Conservation (phyloP, 1,284 basidiomycete species). For the Phlebopus sp. region DNA sequence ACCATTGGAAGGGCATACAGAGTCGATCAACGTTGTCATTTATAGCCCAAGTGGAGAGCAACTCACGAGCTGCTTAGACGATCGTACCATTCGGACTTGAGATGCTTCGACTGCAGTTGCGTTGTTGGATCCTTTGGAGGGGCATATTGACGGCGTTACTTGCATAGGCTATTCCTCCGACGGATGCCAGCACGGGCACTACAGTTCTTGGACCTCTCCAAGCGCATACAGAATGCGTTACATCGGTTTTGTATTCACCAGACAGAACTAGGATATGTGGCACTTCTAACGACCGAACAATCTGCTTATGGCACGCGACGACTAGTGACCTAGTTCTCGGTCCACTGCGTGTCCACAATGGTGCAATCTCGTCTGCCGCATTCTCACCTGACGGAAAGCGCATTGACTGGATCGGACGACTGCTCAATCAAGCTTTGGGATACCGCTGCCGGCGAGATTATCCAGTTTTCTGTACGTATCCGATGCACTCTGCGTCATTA, state of each 20-base stretch:
- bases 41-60: conserved; percentile 48
- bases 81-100: conserved; percentile 56
- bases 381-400: too few species aligned
- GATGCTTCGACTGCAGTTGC: not conserved
- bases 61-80: conserved; percentile 58
- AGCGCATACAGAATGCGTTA: not conserved
- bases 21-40: not conserved
- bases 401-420: too few species aligned
- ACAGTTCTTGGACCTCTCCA: not conserved
- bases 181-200: not conserved
- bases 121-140: not conserved
- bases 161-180: too few species aligned
- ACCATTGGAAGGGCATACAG: not conserved
- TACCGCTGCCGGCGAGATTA: too few species aligned
- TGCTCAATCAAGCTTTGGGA: too few species aligned
- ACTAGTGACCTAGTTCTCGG: conserved; percentile 10
- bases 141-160: not conserved
- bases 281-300: not conserved
- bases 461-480: too few species aligned
- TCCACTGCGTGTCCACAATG: too few species aligned
- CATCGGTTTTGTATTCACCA: not conserved
- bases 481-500: too few species aligned
- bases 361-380: too few species aligned
- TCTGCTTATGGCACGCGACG: conserved; percentile 1
- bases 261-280: not conserved